These are phyloP conservation scores for Kwoniella botswanensis DNA, from an alignment of 768 basidiomycete species.

Conservation along the genomic window DNA sequence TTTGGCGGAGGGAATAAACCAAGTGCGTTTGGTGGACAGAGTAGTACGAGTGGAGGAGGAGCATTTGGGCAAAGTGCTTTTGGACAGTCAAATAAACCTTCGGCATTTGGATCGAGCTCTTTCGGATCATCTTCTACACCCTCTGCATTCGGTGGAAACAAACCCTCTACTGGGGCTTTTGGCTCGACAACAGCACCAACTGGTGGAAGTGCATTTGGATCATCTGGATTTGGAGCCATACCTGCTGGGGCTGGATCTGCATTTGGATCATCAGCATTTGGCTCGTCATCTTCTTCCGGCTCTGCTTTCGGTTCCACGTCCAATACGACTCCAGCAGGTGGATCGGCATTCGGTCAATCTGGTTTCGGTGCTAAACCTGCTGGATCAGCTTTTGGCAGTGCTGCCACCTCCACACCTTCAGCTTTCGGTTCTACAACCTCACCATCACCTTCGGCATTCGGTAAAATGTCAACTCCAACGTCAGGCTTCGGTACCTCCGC, in stretches of 20 bases:
- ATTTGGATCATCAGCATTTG: conserved; percentile 32
- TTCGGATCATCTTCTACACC: conserved; percentile 10
- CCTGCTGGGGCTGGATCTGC: conserved; percentile 17
- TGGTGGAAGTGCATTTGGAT: conserved; percentile 27
- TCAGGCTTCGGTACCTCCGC: conserved; percentile 34
- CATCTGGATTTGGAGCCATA: conserved; percentile 22
- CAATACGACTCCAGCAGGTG: conserved; percentile 15
- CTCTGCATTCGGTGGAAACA: conserved; percentile 24
- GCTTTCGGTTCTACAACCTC: conserved; percentile 34
- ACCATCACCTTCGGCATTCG: conserved; percentile 24
- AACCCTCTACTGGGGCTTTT: conserved; percentile 6
- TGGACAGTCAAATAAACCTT: conserved; percentile 25
- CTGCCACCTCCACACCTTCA: conserved; percentile 13
- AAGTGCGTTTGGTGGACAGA: conserved; percentile 17
- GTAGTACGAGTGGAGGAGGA: conserved; percentile 10
- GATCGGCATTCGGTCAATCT: conserved; percentile 25
- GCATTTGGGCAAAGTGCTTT: conserved; percentile 35
- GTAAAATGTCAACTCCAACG: conserved; percentile 4
- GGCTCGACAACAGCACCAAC: conserved; percentile 18
- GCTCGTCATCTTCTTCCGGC: conserved; percentile 21
- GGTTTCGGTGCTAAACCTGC: not conserved
- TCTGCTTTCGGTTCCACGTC: conserved; percentile 30
- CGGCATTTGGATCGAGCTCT: conserved; percentile 28
- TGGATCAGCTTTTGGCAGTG: conserved; percentile 26
- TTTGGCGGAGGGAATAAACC: conserved; percentile 20